Conservation (phyloP, 2,329 filamentous ascomycete genomes). For the Hymenoscyphus linearis region DNA sequence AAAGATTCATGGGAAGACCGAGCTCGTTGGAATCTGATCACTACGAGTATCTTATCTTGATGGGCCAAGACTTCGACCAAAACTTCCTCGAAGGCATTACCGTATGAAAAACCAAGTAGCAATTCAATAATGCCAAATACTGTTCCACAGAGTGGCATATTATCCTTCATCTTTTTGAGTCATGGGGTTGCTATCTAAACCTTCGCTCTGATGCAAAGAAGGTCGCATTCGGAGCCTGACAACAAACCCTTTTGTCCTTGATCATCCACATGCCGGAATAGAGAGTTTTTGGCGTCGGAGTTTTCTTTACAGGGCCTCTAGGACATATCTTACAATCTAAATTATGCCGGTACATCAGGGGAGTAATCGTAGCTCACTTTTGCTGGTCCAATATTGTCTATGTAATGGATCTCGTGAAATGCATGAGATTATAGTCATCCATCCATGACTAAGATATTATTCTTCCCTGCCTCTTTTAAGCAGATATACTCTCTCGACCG, state of each 20-base stretch:
- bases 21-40: not conserved
- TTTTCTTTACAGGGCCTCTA: not conserved
- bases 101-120: too few species aligned
- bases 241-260: too few species aligned
- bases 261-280: not conserved
- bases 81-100: too few species aligned
- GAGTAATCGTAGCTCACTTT: not conserved
- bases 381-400: not conserved
- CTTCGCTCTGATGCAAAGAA: too few species aligned
- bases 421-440: not conserved
- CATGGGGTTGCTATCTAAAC: too few species aligned
- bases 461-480: not conserved
- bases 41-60: not conserved
- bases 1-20: not conserved
- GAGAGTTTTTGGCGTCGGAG: not conserved
- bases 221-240: too few species aligned
- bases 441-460: not conserved
- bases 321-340: not conserved
- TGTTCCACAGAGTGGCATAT: too few species aligned
- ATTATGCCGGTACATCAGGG: not conserved
- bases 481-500: not conserved
- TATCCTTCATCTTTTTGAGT: too few species aligned
- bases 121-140: too few species aligned
- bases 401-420: not conserved
- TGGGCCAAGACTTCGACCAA: not conserved